A percentile compares a stretch with the other conserved stretches of the same genome.
These are phyloP conservation scores for Hymenoscyphus repandus DNA, from an alignment of 2,329 filamentous ascomycete species.

Conservation along the genomic window DNA sequence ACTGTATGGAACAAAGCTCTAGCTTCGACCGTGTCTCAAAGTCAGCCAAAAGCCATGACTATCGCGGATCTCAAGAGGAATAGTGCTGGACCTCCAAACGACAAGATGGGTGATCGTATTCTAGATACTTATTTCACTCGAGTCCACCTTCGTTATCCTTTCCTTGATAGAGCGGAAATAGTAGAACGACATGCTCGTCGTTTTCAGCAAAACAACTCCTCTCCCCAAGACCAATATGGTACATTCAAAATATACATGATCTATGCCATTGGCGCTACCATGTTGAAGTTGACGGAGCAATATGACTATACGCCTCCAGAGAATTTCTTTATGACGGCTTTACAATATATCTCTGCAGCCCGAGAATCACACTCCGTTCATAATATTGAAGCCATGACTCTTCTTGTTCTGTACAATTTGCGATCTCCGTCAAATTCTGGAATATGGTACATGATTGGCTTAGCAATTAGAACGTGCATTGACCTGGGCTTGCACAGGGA, in stretches of 20 bases:
- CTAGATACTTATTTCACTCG: constrained; percentile 41
- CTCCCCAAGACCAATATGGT: constrained; percentile 38
- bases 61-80: constrained; percentile 36
- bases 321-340: constrained; percentile 44
- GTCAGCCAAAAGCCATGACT: constrained; percentile 23
- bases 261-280: constrained; percentile 46
- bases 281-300: constrained; percentile 42
- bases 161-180: constrained; percentile 41
- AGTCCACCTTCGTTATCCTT: constrained; percentile 45
- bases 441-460: constrained; percentile 49
- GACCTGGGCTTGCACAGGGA: constrained; percentile 46
- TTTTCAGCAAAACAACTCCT: constrained; percentile 32
- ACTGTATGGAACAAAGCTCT: constrained; percentile 49
- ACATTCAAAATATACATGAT: constrained; percentile 48
- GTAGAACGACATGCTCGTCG: constrained; percentile 40
- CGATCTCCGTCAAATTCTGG: constrained; percentile 45
- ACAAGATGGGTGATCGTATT: constrained; percentile 40
- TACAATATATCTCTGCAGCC: constrained; percentile 44
- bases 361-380: constrained; percentile 43
- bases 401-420: constrained; percentile 45
- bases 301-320: constrained; percentile 37
- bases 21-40: constrained; percentile 19
- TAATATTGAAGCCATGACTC: constrained; percentile 47
- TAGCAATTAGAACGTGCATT: constrained; percentile 48
- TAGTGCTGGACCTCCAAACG: constrained; percentile 40